Evolutionary conservation across 129 eudicot species (phyloP).

Genomic region (Arctium minus): DNA sequence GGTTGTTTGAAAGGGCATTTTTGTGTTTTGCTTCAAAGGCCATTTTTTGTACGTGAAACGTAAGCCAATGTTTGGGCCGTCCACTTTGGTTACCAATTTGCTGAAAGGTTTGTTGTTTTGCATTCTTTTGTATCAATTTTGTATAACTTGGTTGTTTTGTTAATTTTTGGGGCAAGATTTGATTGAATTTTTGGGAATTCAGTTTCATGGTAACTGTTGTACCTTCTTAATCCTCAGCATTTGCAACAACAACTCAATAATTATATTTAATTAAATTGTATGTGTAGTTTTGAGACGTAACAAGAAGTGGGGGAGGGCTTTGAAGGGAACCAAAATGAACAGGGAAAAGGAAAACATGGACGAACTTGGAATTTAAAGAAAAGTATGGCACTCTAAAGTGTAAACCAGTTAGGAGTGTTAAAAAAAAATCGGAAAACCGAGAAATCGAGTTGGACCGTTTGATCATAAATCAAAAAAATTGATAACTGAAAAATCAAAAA

Average conservation of each 20-base stretch:
- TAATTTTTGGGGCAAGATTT: not conserved
- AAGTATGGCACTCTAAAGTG: not conserved
- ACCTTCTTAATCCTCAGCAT: not conserved
- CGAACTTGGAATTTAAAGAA: not conserved
- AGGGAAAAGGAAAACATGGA: not conserved
- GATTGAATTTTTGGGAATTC: not conserved
- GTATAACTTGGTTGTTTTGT: not conserved
- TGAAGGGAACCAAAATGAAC: not conserved
- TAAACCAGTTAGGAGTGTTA: no score
- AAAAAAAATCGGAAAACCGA: no score
- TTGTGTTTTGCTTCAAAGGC: not conserved
- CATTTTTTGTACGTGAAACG: not conserved
- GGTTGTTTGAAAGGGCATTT: not conserved
- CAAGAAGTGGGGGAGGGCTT: no score
- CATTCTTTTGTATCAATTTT: not conserved
- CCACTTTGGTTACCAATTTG: not conserved
- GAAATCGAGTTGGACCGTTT: no score
- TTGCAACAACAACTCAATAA: not conserved
- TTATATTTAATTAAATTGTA: no score
- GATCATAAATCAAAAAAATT: no score
- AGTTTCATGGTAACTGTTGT: not conserved
- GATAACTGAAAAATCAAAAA: no score
- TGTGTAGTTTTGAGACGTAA: no score
- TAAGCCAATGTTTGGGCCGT: not conserved
- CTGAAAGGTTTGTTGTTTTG: not conserved